Conservation (phyloP, 2,329 filamentous ascomycete species). For the Domatiomyces globalis region DNA sequence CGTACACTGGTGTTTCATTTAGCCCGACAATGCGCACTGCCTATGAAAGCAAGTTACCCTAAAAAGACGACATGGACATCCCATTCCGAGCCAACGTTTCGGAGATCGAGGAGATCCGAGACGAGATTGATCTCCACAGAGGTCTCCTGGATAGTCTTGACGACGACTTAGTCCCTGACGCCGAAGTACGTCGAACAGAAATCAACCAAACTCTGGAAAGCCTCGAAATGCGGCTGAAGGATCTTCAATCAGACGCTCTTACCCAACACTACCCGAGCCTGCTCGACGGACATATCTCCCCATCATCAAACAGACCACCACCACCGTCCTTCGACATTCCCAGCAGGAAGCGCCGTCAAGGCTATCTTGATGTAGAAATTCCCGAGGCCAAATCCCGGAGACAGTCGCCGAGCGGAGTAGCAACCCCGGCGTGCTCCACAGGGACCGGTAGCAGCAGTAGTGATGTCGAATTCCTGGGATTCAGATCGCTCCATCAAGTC, state of each 20-base stretch:
- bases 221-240: background rate
- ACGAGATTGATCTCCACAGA: constrained; percentile 13
- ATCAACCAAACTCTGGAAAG: constrained; percentile 3
- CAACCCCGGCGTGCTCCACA: constrained; percentile 7
- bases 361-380: constrained; percentile 5
- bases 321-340: constrained; percentile 2
- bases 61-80: background rate
- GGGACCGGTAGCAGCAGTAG: constrained; percentile 6
- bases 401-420: constrained; percentile 10
- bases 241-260: background rate
- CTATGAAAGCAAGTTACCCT: background rate
- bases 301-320: constrained; percentile 1
- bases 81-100: background rate
- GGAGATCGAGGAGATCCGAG: constrained; percentile 9
- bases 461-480: background rate
- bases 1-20: too few relatives aligned
- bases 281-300: constrained; percentile 4
- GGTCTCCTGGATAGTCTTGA: constrained; percentile 10
- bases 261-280: background rate
- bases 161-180: constrained; percentile 3
- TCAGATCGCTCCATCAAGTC: background rate
- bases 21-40: background rate
- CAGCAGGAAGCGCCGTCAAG: constrained; percentile 14
- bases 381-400: constrained; percentile 15
- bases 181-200: constrained; percentile 3